Base-by-base conservation (phyloP, 1,284 basidiomycete genomes). In the Grifola frondosa region DNA sequence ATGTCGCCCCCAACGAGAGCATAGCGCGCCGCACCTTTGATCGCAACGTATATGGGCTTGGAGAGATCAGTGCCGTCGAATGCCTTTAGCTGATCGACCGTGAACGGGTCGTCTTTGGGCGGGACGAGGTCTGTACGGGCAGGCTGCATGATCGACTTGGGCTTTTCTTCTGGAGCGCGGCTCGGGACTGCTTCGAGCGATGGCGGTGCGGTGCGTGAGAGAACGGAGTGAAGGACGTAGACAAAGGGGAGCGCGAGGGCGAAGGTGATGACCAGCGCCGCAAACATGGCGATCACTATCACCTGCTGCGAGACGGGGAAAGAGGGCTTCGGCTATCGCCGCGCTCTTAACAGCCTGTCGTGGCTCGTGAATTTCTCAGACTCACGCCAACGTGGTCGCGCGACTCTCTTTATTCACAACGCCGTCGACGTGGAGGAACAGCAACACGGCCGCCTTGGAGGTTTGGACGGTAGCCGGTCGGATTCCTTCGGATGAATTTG, bases 21-120 rank as follows among this genome's bases (percentile, higher is more conserved):
- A n/a, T n/a, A n/a, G n/a, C n/a, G n/a, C 30, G 30, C 56, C 68
- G 26, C 45, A 85, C 90, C 89, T 73, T 94, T 96, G 64, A 95
- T 91, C 33, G 88, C 82, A 26, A 96, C 88, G 54, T 90, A 92
- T 41, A 96, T 88, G 1, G 88, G 88, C 59, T 80, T 81, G 28
- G 62, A 57, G 0, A 71, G 55, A 46, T 83, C 77, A 0, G 74
- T 70, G 9, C 91, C 91, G 64, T 93, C 80, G 60, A 71, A 93
- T 57, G 74, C 57, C 42, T 73, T 81, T 48, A 96, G 73, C 57
- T 88, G 68, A 46, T 79, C 80, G 16, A 75, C 68, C 1, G 85
- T 89, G 67, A 80, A 85, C 0, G 85, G 83, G 60, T 89, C 83
- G 56, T 88, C 75, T 60, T 86, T 90, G 20, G 91, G 90, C 3